These are phyloP conservation scores for Calonectria honghensis DNA, from an alignment of 2,329 filamentous ascomycete species.

Conservation along the genomic window DNA sequence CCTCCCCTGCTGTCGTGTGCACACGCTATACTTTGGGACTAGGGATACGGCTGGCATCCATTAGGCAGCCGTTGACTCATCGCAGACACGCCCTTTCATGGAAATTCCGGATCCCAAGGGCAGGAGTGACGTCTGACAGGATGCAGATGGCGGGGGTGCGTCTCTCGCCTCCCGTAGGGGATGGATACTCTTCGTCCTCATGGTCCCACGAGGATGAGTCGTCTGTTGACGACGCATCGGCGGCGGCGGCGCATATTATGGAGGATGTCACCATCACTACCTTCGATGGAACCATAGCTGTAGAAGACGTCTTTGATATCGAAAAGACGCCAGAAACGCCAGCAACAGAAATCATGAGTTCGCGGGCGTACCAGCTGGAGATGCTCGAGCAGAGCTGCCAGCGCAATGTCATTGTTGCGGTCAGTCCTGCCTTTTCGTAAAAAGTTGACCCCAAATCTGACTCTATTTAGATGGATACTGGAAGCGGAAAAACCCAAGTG, in stretches of 20 bases:
- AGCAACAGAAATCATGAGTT: conserved; percentile 59
- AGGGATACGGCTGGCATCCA: background rate
- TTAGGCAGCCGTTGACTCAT: conserved; percentile 41
- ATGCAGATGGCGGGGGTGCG: conserved; percentile 31
- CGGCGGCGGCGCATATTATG: conserved; percentile 35
- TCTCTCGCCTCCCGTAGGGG: background rate
- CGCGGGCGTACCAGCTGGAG: conserved; percentile 82
- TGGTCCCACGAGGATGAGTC: conserved; percentile 29
- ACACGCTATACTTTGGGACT: conserved; percentile 19
- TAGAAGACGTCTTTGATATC: background rate
- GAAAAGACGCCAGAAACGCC: conserved; percentile 2
- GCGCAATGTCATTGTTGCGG: conserved; percentile 82
- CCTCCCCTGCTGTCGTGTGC: background rate
- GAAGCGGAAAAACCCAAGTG: conserved; percentile 87
- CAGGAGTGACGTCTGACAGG: conserved; percentile 29
- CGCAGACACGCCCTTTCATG: conserved; percentile 5
- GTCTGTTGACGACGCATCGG: conserved; percentile 19
- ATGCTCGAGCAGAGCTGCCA: conserved; percentile 83
- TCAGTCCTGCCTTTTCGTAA: conserved; percentile 60
- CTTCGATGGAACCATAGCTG: conserved; percentile 10
- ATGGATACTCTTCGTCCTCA: conserved; percentile 38
- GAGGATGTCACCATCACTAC: conserved; percentile 44
- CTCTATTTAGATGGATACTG: conserved; percentile 82
- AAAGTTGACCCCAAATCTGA: conserved; percentile 23
- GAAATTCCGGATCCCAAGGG: background rate